Evolutionary conservation across 208 protist species (phyloP).

Genomic region (Leishmania gerbilli): DNA sequence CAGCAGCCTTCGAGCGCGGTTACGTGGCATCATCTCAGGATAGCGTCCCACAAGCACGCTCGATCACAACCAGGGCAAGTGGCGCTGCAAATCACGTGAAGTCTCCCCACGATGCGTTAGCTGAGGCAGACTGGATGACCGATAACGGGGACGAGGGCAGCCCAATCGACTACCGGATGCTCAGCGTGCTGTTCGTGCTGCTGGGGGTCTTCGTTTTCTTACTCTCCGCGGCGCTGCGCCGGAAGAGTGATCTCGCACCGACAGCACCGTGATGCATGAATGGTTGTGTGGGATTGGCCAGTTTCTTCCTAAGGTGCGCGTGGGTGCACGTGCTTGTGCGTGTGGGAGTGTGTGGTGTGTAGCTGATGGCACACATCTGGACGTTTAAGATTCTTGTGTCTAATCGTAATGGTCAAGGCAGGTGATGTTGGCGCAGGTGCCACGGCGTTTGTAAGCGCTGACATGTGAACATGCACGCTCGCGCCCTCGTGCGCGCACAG

Average conservation of each 20-base stretch:
- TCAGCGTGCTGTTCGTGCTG: slow-evolving; percentile 42
- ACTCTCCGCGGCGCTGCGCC: slow-evolving; percentile 20
- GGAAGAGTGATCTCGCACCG: background rate
- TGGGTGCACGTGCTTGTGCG: background rate
- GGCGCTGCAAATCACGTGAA: slow-evolving; percentile 11
- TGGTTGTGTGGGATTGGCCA: background rate
- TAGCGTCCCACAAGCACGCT: background rate
- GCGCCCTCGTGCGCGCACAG: background rate
- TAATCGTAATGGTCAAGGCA: background rate
- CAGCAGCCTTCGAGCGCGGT: slow-evolving; percentile 15
- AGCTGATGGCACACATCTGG: background rate
- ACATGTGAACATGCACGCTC: background rate
- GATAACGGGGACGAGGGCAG: slow-evolving; percentile 4
- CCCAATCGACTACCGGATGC: slow-evolving; percentile 9
- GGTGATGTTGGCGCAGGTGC: background rate
- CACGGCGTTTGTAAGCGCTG: background rate
- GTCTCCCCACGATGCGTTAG: background rate
- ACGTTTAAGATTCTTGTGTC: background rate
- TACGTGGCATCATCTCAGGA: slow-evolving; percentile 1
- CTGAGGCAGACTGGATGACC: slow-evolving; percentile 12
- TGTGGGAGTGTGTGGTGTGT: background rate
- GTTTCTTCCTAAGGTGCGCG: background rate
- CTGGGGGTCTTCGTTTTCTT: slow-evolving; percentile 33
- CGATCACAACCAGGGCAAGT: background rate
- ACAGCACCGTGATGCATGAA: background rate